phyloP scores from a whole-genome alignment of 495 filamentous ascomycete genomes.

The Neurospora discreta region DNA sequence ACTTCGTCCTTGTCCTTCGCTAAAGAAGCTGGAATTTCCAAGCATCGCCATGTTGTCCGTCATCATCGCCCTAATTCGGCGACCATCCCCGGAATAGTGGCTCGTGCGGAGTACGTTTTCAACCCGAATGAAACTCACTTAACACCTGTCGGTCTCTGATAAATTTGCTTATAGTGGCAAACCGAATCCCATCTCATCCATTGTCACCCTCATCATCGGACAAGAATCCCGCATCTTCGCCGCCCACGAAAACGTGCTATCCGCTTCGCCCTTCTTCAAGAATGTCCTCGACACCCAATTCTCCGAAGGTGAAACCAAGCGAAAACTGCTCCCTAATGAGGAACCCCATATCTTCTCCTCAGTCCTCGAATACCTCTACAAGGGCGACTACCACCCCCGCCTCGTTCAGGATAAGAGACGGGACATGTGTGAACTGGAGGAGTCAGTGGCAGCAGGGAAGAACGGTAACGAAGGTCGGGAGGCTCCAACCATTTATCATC shows the following conservation, averaged over 20 bases:
- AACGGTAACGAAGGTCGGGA: slow-evolving; percentile 14
- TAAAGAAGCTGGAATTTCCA: slow-evolving; percentile 34
- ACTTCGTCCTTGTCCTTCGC: slow-evolving; percentile 37
- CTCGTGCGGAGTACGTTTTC: slow-evolving; percentile 24
- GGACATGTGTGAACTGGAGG: slow-evolving; percentile 62
- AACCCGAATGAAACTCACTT: slow-evolving; percentile 1
- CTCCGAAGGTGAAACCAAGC: slow-evolving; percentile 52
- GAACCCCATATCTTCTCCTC: slow-evolving; percentile 84
- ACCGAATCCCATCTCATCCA: slow-evolving; percentile 47
- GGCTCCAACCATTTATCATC: slow-evolving; percentile 62
- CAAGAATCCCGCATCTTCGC: slow-evolving; percentile 74
- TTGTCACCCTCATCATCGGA: slow-evolving; percentile 73
- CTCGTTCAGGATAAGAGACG: slow-evolving; percentile 57
- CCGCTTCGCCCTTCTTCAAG: slow-evolving; percentile 66
- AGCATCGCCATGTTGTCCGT: slow-evolving; percentile 28
- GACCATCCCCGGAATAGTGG: slow-evolving; percentile 18
- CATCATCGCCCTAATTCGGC: slow-evolving; percentile 30
- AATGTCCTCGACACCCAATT: slow-evolving; percentile 49
- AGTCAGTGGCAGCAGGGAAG: slow-evolving; percentile 1
- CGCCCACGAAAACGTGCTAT: slow-evolving; percentile 78
- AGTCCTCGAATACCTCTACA: slow-evolving; percentile 86
- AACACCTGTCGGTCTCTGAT: slow-evolving; percentile 8
- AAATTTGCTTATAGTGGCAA: slow-evolving; percentile 19
- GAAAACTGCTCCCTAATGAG: slow-evolving; percentile 71
- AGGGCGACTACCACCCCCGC: slow-evolving; percentile 78